These are phyloP conservation scores for Glycine soja DNA, from an alignment of 306 rosid genomes.

Conservation along the genomic window DNA sequence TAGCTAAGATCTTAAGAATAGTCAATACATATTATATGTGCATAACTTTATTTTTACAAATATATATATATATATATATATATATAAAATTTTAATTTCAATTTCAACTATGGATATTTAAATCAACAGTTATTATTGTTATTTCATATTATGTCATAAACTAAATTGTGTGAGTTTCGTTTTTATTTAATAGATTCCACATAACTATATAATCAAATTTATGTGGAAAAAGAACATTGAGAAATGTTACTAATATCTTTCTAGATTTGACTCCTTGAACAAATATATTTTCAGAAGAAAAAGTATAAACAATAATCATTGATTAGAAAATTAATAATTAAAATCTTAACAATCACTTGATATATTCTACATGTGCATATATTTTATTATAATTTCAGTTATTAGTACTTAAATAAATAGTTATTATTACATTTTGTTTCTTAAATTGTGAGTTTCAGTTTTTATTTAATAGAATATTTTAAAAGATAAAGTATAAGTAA, in stretches of 20 bases:
- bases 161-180: background rate
- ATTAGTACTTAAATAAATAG: background rate
- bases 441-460: background rate
- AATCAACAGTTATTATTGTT: background rate
- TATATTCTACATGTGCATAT: too few species aligned
- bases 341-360: too few species aligned
- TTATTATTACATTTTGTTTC: background rate
- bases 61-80: too few species aligned
- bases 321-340: background rate
- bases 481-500: background rate
- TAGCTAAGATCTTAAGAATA: background rate
- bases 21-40: background rate
- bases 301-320: background rate
- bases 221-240: background rate
- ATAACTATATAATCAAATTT: background rate
- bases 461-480: background rate
- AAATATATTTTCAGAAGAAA: background rate
- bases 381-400: too few species aligned
- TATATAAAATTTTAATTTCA: background rate
- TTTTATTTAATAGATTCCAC: background rate
- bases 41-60: background rate
- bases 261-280: background rate
- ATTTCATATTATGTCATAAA: background rate
- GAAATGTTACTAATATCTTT: background rate
- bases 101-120: background rate